These are phyloP conservation scores for Ceratocystis huliohia DNA, from an alignment of 2,329 filamentous ascomycete genomes.

Conservation along the genomic window DNA sequence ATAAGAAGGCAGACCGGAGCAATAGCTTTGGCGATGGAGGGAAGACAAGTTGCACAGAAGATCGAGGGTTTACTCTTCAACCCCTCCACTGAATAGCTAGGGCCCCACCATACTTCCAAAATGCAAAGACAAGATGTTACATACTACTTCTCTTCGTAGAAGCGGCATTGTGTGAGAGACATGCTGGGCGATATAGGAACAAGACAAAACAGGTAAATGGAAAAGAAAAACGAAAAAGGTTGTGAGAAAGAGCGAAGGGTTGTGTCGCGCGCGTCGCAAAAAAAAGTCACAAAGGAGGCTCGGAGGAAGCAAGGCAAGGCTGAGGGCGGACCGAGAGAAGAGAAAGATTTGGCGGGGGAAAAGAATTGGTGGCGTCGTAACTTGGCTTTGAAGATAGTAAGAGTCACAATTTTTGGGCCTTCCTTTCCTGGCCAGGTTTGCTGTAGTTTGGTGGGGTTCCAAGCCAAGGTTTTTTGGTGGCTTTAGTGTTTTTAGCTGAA, in stretches of 20 bases:
- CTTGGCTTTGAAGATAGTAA: conserved; percentile 12
- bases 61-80: neutral
- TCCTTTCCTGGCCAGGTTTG: neutral
- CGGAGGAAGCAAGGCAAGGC: conserved; percentile 17
- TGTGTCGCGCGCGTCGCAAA: conserved; percentile 14
- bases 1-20: too few relatives aligned
- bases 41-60: neutral
- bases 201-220: neutral
- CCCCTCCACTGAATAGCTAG: conserved; percentile 26
- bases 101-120: neutral
- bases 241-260: neutral
- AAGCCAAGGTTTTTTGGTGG: conserved; percentile 5
- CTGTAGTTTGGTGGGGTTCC: conserved; percentile 7
- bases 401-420: conserved; percentile 20
- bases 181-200: conserved; percentile 48
- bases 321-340: conserved; percentile 8
- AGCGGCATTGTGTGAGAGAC: conserved; percentile 93
- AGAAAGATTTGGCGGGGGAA: conserved; percentile 9
- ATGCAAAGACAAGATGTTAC: conserved; percentile 20
- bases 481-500: neutral
- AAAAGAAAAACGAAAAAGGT: conserved; percentile 4
- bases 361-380: conserved; percentile 16
- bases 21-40: neutral
- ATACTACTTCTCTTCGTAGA: conserved; percentile 85
- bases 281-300: neutral